Evolutionary conservation across 2,329 filamentous ascomycete genomes (phyloP).

Genomic region (Phaeosphaeria sp.): DNA sequence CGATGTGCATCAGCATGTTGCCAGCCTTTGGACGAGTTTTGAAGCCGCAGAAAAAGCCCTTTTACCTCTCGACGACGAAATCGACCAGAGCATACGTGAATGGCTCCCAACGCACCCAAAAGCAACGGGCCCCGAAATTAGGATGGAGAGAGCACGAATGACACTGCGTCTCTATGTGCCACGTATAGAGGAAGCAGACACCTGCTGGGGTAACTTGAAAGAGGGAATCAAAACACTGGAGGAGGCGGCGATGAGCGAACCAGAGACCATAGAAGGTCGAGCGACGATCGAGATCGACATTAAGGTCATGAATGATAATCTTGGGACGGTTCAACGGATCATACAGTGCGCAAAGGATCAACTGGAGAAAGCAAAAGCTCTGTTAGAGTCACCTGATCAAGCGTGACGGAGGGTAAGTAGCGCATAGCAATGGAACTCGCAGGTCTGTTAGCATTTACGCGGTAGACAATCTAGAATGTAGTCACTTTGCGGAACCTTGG

Average conservation of each 20-base stretch:
- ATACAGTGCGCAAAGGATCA: not conserved
- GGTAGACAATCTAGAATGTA: too few relatives aligned
- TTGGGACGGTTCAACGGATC: not conserved
- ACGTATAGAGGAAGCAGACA: not conserved
- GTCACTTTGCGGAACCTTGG: too few relatives aligned
- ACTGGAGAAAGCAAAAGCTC: not conserved
- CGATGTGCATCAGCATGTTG: not conserved
- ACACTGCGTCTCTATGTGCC: not conserved
- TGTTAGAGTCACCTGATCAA: not conserved
- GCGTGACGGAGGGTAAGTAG: not conserved
- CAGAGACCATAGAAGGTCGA: not conserved
- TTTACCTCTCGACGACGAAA: not conserved
- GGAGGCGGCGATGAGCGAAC: not conserved
- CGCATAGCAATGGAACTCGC: too few relatives aligned
- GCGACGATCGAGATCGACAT: slow-evolving; percentile 3
- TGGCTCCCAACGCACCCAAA: not conserved
- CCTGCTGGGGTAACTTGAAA: not conserved
- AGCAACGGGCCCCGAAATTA: not conserved
- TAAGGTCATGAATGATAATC: not conserved
- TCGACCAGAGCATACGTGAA: not conserved
- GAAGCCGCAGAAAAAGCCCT: slow-evolving; percentile 1
- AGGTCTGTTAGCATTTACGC: too few relatives aligned
- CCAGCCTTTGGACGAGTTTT: not conserved
- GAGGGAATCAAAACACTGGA: not conserved
- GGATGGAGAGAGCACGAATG: not conserved